Conservation (phyloP, 2,329 filamentous ascomycete species). For the Scedosporium boydii region DNA sequence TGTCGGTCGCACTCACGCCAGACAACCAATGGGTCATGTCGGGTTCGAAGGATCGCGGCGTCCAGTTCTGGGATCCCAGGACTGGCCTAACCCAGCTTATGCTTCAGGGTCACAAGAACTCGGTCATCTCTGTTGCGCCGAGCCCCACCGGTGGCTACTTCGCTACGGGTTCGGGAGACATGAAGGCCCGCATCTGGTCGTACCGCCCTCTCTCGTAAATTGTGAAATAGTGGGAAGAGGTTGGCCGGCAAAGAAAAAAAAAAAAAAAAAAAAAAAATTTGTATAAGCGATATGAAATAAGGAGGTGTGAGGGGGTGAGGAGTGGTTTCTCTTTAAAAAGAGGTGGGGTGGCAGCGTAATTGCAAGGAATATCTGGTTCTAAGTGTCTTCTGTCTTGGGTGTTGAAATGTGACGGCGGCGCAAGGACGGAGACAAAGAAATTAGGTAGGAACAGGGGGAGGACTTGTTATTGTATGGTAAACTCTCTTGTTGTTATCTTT, state of each 20-base stretch:
- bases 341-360: background rate
- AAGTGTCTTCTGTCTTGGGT: background rate
- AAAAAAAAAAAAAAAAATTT: background rate
- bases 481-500: background rate
- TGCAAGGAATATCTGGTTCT: background rate
- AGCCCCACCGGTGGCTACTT: conserved; percentile 83
- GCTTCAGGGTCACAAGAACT: conserved; percentile 98
- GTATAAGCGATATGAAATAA: background rate
- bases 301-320: background rate
- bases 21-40: conserved; percentile 94
- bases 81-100: conserved; percentile 94
- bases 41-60: conserved; percentile 91
- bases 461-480: background rate
- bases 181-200: conserved; percentile 96
- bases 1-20: conserved; percentile 89
- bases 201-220: conserved; percentile 37
- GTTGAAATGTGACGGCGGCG: conserved; percentile 4
- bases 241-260: background rate
- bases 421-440: background rate
- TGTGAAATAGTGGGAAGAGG: background rate
- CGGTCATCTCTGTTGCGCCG: conserved; percentile 92
- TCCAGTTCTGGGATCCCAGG: conserved; percentile 96
- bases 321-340: background rate
- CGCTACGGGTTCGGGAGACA: conserved; percentile 93
- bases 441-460: background rate